Conservation (phyloP, 2,329 filamentous ascomycete genomes). For the Davidsoniella eucalypti region DNA sequence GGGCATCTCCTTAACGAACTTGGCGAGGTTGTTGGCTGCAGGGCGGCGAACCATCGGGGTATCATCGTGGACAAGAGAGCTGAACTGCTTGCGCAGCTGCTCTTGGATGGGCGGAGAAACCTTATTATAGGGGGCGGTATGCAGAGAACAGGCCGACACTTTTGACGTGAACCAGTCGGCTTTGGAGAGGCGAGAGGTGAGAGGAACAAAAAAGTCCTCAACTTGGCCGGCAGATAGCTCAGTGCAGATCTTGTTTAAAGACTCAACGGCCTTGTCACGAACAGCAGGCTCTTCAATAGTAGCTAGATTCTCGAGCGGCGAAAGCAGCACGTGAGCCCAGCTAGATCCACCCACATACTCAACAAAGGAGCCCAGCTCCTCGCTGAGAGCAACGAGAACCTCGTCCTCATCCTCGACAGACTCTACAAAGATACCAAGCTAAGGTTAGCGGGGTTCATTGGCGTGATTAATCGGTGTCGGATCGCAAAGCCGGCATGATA, state of each 20-base stretch:
- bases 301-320: conserved; percentile 91
- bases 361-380: conserved; percentile 90
- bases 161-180: conserved; percentile 99
- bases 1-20: conserved; percentile 95
- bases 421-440: conserved; percentile 38
- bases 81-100: conserved; percentile 79
- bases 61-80: conserved; percentile 88
- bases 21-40: conserved; percentile 87
- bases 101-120: conserved; percentile 78
- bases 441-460: conserved; percentile 17
- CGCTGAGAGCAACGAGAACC: conserved; percentile 88
- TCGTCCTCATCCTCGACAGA: conserved; percentile 98
- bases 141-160: conserved; percentile 92
- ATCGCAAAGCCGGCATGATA: conserved; percentile 13
- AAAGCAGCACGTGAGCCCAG: conserved; percentile 88
- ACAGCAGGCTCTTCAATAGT: conserved; percentile 97
- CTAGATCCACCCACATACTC: conserved; percentile 94
- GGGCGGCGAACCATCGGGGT: conserved; percentile 98
- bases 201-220: conserved; percentile 92
- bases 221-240: conserved; percentile 83
- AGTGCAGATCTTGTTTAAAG: conserved; percentile 96
- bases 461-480: conserved; percentile 8
- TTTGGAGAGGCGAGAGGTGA: conserved; percentile 90
- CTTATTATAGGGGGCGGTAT: conserved; percentile 84
- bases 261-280: conserved; percentile 97